Percentiles rank a stretch among this genome's conserved stretches.
These are phyloP conservation scores for Nitzschia sp. DNA, from an alignment of 108 stramenopile species.

Conservation along the genomic window DNA sequence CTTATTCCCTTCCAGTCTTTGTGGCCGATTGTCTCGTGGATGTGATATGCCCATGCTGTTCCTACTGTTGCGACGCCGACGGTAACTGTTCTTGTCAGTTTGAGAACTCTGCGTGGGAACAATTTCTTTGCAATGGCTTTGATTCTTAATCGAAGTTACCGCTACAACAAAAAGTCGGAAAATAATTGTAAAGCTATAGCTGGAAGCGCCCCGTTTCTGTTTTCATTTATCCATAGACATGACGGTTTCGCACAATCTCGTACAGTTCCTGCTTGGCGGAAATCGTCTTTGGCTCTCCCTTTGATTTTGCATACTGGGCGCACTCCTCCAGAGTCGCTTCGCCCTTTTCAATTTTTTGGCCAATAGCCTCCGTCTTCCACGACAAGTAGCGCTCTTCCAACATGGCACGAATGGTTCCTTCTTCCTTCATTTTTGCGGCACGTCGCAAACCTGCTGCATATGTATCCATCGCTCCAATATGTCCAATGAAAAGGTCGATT, in stretches of 20 bases:
- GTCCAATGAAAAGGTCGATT: slow-evolving; percentile 65
- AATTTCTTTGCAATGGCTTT: slow-evolving; percentile 18
- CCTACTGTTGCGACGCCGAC: slow-evolving; percentile 22
- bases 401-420: slow-evolving; percentile 45
- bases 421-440: slow-evolving; percentile 56
- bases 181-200: no score
- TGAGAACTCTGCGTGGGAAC: not conserved
- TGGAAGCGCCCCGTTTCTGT: no score
- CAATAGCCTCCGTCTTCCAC: slow-evolving; percentile 44
- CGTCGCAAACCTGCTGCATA: slow-evolving; percentile 62
- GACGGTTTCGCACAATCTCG: slow-evolving; percentile 60
- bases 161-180: no score
- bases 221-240: slow-evolving; percentile 24
- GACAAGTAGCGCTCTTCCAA: slow-evolving; percentile 52
- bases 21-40: slow-evolving; percentile 20
- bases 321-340: slow-evolving; percentile 58
- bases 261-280: slow-evolving; percentile 67
- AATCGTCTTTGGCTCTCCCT: slow-evolving; percentile 48
- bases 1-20: slow-evolving; percentile 17
- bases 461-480: slow-evolving; percentile 71
- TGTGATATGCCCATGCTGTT: slow-evolving; percentile 32
- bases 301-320: slow-evolving; percentile 38
- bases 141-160: no score
- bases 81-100: slow-evolving; percentile 30
- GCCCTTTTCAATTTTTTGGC: slow-evolving; percentile 50